These are phyloP conservation scores for Candida taoyuanica DNA, from an alignment of 805 yeast species.

Conservation along the genomic window DNA sequence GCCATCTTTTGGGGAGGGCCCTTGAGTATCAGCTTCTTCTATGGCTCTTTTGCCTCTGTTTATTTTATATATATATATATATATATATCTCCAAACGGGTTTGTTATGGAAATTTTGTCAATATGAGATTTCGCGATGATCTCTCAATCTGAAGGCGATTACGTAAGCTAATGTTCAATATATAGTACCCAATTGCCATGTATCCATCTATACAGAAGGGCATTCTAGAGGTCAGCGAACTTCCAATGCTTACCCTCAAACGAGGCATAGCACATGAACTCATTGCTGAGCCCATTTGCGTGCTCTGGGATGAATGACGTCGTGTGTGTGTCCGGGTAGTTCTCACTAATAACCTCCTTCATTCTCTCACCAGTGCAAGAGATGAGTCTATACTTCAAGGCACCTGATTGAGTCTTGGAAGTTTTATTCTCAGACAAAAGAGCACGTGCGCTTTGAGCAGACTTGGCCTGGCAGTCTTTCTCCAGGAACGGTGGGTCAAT, in stretches of 20 bases:
- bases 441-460: constrained; percentile 55
- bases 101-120: too few relatives aligned
- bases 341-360: constrained; percentile 52
- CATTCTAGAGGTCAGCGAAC: too few relatives aligned
- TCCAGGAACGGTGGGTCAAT: constrained; percentile 89
- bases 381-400: constrained; percentile 45
- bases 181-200: too few relatives aligned
- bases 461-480: constrained; percentile 74
- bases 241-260: constrained; percentile 70
- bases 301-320: constrained; percentile 78
- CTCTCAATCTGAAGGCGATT: too few relatives aligned
- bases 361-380: constrained; percentile 90
- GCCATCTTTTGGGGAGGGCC: constrained; percentile 5
- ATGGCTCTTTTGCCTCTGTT: too few relatives aligned
- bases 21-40: not conserved
- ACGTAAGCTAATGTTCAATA: too few relatives aligned
- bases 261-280: constrained; percentile 79
- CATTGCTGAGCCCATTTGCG: constrained; percentile 80
- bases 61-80: too few relatives aligned
- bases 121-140: too few relatives aligned
- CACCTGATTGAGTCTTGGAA: constrained; percentile 37
- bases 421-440: constrained; percentile 41
- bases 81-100: too few relatives aligned
- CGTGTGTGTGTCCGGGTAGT: constrained; percentile 58
- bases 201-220: too few relatives aligned